Percentiles rank a stretch among this genome's conserved stretches.
Evolutionary conservation across 106 monocot genomes (phyloP).

Genomic region (Allium cepa): DNA sequence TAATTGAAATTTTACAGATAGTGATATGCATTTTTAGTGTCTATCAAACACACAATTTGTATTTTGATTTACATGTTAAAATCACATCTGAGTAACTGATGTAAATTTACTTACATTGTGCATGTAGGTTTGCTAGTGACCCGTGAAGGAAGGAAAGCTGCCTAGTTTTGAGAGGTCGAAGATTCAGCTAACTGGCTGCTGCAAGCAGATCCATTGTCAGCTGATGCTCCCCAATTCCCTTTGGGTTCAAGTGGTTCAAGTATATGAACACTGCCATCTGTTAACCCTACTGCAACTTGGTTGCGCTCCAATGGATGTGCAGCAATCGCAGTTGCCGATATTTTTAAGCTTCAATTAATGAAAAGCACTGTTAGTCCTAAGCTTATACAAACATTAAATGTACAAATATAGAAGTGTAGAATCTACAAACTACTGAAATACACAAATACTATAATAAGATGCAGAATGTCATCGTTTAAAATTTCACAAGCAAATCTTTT

Average conservation of each 20-base stretch:
- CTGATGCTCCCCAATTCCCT: constrained; percentile 77
- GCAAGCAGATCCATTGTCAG: constrained; percentile 53
- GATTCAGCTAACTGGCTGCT: constrained; percentile 27
- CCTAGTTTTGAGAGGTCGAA: too few species aligned
- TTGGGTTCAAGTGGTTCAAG: constrained; percentile 88
- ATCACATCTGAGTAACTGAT: too few species aligned
- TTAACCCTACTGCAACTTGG: constrained; percentile 78
- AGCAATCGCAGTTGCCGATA: constrained; percentile 62
- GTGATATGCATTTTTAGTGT: too few species aligned
- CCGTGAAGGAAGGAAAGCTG: too few species aligned
- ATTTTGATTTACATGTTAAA: too few species aligned
- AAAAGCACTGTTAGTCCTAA: not conserved
- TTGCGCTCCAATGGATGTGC: constrained; percentile 78
- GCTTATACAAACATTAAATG: too few species aligned
- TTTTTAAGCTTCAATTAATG: constrained; percentile 22
- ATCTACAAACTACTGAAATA: too few species aligned
- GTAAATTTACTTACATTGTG: too few species aligned
- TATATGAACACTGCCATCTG: constrained; percentile 75
- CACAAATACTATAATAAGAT: not conserved
- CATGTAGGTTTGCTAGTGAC: too few species aligned
- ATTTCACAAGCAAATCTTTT: not conserved
- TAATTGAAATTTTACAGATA: too few species aligned
- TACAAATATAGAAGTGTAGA: too few species aligned
- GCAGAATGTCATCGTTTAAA: not conserved
- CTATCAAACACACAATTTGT: too few species aligned